phyloP scores from a whole-genome alignment of 2,329 filamentous ascomycete species.

The Aspergillus ochraceoroseus region DNA sequence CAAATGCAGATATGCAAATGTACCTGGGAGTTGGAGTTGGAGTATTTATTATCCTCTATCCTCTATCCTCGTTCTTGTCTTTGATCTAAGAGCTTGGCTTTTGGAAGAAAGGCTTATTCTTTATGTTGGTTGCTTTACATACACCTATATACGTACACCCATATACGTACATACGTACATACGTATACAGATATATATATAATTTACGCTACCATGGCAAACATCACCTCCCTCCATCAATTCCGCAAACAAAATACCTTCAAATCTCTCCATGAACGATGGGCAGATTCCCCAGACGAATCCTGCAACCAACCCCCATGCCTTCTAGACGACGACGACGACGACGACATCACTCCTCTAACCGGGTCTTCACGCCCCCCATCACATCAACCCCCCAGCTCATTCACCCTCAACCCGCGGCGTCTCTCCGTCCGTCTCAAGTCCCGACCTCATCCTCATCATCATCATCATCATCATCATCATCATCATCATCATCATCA shows the following conservation, averaged over 20 bases:
- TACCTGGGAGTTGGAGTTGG: neutral
- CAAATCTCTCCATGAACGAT: constrained; percentile 35
- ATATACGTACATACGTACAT: no score
- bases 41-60: constrained; percentile 4
- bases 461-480: neutral
- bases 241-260: constrained; percentile 28
- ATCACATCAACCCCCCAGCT: constrained; percentile 21
- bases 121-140: neutral
- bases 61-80: neutral
- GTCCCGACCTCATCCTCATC: neutral
- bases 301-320: constrained; percentile 38
- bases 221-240: constrained; percentile 28
- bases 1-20: no score
- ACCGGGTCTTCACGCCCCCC: constrained; percentile 4
- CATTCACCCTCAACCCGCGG: constrained; percentile 24
- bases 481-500: neutral
- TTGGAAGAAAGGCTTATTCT: neutral
- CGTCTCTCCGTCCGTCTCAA: constrained; percentile 30
- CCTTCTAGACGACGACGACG: constrained; percentile 19
- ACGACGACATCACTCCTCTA: constrained; percentile 13
- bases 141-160: no score
- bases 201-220: constrained; percentile 20
- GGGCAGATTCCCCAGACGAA: constrained; percentile 40
- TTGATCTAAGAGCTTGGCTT: constrained; percentile 12
- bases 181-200: no score